Evolutionary conservation across 306 rosid species (phyloP), one percentile per base, ranked within the genome.

Genomic region (Cajanus cajan): DNA sequence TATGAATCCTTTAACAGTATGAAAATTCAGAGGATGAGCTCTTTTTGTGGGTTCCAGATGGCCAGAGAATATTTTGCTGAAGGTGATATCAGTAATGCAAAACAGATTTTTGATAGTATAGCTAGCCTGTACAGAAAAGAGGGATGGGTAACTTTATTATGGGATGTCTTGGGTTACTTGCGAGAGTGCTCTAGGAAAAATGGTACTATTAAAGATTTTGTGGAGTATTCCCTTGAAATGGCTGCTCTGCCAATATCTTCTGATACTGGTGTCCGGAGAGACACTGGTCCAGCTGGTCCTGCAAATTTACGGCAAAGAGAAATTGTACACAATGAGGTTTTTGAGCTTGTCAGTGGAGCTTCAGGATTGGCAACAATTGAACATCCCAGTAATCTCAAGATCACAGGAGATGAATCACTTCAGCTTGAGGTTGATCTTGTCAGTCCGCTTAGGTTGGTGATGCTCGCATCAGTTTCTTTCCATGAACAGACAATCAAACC

Each of bases 211-310:
- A 95, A 92, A 78, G 96, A 95, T 43, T 90, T 90, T 83, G 82
- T 95, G 62, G 99, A 95, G 89, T 95, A 85, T 85, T 95, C 98
- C 73, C 92, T 95, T 81, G 99, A 95, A 85, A 89, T 95, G 98
- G 94, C 97, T 64, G 98, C 99, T 6, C 87, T 95, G 67, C 98
- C 97, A 33, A 82, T 93, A 77, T 84, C 89, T 81, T 86, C 87
- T 74, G 89, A 78, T 81, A 78, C 83, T 43, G 89, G 79, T 83
- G 85, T 81, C 67, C 92, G 71, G 88, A 85, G 84, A 79, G 97
- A 88, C 83, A 84, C 76, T 82, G 87, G 95, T 83, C 95, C 97
- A 22, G 97, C 92, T 76, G 97, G 95, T 72, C 95, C 91, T 75
- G 90, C 97, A 25, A 88, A 80, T 84, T 69, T 83, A 74, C 76